A percentile compares a stretch with the other conserved stretches of the same genome.
Evolutionary conservation across 2,329 filamentous ascomycete genomes (phyloP).

Genomic region (Sporothrix luriei): DNA sequence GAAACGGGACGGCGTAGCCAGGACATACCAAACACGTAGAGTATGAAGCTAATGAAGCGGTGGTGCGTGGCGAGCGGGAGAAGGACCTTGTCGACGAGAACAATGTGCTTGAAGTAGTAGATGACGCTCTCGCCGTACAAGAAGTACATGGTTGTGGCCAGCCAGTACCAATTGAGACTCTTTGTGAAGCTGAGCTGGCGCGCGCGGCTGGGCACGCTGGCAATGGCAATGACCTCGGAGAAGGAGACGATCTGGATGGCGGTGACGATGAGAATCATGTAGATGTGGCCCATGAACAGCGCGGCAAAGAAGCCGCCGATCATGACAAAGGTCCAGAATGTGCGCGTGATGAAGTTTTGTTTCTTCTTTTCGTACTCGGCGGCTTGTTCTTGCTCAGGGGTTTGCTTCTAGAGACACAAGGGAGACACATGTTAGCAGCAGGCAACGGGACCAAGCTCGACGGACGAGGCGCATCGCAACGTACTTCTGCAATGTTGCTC

Average conservation of each 20-base stretch:
- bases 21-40: conserved; percentile 84
- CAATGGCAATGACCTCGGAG: conserved; percentile 98
- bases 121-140: conserved; percentile 98
- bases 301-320: conserved; percentile 87
- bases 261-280: conserved; percentile 91
- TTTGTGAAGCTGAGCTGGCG: conserved; percentile 92
- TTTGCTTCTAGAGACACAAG: conserved; percentile 46
- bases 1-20: neutral
- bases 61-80: conserved; percentile 95
- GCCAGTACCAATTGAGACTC: conserved; percentile 97
- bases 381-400: conserved; percentile 48
- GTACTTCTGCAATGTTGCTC: conserved; percentile 47
- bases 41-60: conserved; percentile 96
- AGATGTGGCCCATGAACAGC: conserved; percentile 95
- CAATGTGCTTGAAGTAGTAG: conserved; percentile 99
- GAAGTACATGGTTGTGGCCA: conserved; percentile 99
- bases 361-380: conserved; percentile 97
- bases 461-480: conserved; percentile 23
- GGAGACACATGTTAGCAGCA: neutral
- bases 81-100: conserved; percentile 90
- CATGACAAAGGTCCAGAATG: conserved; percentile 98
- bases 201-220: conserved; percentile 88
- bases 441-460: neutral
- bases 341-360: conserved; percentile 93
- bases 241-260: conserved; percentile 95